Evolutionary conservation across 352 stramenopile species (phyloP).

Genomic region (Globisporangium yorkense): DNA sequence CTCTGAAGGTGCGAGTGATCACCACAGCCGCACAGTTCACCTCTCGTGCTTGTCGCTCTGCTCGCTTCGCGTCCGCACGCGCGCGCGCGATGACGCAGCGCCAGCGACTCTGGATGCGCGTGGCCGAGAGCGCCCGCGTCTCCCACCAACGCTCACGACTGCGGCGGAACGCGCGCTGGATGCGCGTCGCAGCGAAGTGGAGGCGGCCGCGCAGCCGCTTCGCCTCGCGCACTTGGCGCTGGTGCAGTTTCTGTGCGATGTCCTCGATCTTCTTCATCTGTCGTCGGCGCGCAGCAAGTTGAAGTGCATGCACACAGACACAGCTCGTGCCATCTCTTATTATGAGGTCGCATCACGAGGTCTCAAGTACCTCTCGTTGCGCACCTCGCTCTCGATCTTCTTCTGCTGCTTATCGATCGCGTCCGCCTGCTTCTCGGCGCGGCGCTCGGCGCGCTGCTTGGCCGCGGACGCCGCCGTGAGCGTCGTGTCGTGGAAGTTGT

Average conservation of each 20-base stretch:
- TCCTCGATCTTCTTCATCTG: conserved; percentile 78
- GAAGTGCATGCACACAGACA: no score
- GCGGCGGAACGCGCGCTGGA: conserved; percentile 41
- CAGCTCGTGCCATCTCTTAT: neutral
- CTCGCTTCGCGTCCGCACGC: conserved; percentile 7
- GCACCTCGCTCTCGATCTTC: conserved; percentile 72
- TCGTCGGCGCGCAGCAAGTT: neutral
- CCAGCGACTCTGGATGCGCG: conserved; percentile 40
- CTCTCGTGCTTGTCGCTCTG: conserved; percentile 13
- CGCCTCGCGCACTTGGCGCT: conserved; percentile 60
- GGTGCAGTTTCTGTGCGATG: conserved; percentile 58
- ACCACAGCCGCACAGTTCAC: conserved; percentile 26
- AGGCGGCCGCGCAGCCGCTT: conserved; percentile 53
- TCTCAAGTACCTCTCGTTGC: neutral
- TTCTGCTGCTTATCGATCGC: conserved; percentile 76
- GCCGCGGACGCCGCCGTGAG: conserved; percentile 62
- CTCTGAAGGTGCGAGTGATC: conserved; percentile 35
- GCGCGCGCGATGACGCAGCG: conserved; percentile 24
- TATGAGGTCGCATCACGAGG: no score
- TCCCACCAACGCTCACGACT: conserved; percentile 12
- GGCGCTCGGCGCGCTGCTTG: conserved; percentile 55
- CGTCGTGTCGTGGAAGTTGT: conserved; percentile 72
- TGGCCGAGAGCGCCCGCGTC: conserved; percentile 23
- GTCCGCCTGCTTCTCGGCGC: conserved; percentile 52
- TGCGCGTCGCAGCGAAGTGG: conserved; percentile 35